phyloP scores from a whole-genome alignment of 139 green algal genomes.

The Diplosphaera chodatii region DNA sequence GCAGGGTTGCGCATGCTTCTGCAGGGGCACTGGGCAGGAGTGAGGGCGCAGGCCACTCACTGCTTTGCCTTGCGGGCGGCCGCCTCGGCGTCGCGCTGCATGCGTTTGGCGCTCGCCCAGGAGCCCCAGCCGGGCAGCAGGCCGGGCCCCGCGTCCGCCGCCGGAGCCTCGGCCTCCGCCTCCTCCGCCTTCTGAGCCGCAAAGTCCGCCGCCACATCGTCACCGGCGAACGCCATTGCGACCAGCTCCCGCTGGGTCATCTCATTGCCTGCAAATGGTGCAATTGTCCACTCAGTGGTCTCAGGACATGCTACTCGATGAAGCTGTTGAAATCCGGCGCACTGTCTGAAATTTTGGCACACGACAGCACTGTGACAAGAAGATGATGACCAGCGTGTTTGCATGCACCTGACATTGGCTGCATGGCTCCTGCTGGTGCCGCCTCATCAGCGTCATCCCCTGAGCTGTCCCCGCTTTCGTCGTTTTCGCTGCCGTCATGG shows the following conservation, averaged over 20 bases:
- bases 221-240: conserved; percentile 69
- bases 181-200: conserved; percentile 71
- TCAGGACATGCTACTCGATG: not conserved
- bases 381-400: too few relatives aligned
- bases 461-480: not conserved
- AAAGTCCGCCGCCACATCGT: conserved; percentile 93
- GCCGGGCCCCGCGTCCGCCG: conserved; percentile 41
- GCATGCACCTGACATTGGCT: not conserved
- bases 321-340: too few relatives aligned
- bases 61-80: conserved; percentile 55
- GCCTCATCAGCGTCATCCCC: not conserved
- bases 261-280: conserved; percentile 5
- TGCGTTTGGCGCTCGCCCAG: conserved; percentile 70
- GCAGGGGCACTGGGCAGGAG: too few relatives aligned
- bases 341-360: too few relatives aligned
- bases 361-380: too few relatives aligned
- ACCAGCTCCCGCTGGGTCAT: conserved; percentile 51
- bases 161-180: conserved; percentile 76
- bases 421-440: not conserved
- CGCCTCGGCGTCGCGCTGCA: conserved; percentile 64
- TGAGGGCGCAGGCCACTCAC: conserved; percentile 18
- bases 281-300: not conserved
- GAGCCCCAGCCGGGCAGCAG: conserved; percentile 86
- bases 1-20: too few relatives aligned
- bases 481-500: too few relatives aligned